phyloP scores from a whole-genome alignment of 2,329 filamentous ascomycete genomes.

The Dactylellina leptospora region DNA sequence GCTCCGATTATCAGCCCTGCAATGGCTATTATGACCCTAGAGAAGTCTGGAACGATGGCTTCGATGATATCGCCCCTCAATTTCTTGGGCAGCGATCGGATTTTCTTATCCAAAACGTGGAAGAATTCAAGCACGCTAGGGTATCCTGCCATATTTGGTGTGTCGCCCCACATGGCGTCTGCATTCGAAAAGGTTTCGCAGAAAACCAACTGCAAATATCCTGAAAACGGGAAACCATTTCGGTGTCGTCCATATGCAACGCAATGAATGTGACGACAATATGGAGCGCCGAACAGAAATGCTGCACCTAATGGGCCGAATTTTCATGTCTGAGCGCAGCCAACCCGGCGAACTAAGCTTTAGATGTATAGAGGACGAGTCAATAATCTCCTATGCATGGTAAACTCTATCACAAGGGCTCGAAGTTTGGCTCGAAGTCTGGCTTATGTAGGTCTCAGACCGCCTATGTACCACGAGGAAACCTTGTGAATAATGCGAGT shows the following conservation, averaged over 20 bases:
- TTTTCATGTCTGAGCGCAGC: slow-evolving; percentile 34
- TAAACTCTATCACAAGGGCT: slow-evolving; percentile 8
- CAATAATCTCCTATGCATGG: slow-evolving; percentile 6
- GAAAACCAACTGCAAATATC: slow-evolving; percentile 7
- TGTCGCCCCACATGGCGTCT: slow-evolving; percentile 32
- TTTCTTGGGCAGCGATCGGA: slow-evolving; percentile 9
- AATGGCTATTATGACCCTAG: slow-evolving; percentile 32
- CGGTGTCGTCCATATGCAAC: slow-evolving; percentile 24
- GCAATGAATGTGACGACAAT: slow-evolving; percentile 13
- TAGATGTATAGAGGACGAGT: slow-evolving; percentile 21
- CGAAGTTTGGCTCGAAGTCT: slow-evolving; percentile 3
- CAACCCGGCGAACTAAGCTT: not conserved
- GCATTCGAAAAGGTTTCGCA: slow-evolving; percentile 12
- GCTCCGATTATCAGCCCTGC: slow-evolving; percentile 45
- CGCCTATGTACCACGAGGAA: slow-evolving; percentile 12
- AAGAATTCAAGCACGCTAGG: slow-evolving; percentile 39
- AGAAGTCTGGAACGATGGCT: slow-evolving; percentile 33
- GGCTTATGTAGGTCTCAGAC: slow-evolving; percentile 14
- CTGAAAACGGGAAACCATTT: slow-evolving; percentile 31
- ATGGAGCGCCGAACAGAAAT: not conserved
- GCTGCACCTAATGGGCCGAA: not conserved
- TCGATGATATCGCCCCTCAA: slow-evolving; percentile 7
- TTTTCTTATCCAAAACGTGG: slow-evolving; percentile 43
- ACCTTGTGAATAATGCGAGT: not conserved
- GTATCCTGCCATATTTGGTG: slow-evolving; percentile 3